A percentile compares a stretch with the other conserved stretches of the same genome.
phyloP scores from a whole-genome alignment of 169 alveolate species.

The Cryptosporidium baileyi region DNA sequence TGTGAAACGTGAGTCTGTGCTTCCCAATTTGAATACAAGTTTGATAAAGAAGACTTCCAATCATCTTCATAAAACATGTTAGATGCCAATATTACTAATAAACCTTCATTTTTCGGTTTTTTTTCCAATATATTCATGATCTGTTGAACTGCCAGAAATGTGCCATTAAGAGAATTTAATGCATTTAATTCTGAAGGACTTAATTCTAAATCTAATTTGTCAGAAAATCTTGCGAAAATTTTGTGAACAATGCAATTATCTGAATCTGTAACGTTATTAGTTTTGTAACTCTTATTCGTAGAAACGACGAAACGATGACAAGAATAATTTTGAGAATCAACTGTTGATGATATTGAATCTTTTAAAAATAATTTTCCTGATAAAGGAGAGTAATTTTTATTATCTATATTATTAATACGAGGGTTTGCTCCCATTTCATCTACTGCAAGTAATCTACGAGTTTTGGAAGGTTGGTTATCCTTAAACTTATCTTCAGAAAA shows the following conservation, averaged over 20 bases:
- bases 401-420: background rate
- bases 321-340: background rate
- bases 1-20: constrained; percentile 16
- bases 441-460: no score
- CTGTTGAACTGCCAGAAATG: constrained; percentile 10
- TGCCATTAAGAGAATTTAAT: constrained; percentile 24
- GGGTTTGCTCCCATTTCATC: no score
- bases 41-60: constrained; percentile 2
- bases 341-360: background rate
- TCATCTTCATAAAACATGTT: constrained; percentile 3
- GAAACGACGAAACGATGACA: background rate
- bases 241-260: background rate
- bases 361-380: background rate
- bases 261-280: background rate
- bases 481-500: no score
- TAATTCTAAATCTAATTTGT: background rate
- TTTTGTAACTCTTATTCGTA: background rate
- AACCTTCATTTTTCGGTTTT: constrained; percentile 7
- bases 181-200: background rate
- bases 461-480: no score
- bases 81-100: background rate
- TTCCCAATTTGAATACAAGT: constrained; percentile 14
- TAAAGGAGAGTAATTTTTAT: background rate
- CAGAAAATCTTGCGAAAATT: background rate
- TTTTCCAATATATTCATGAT: background rate